Evolutionary conservation across 345 rosid species (phyloP), one percentile per base, ranked within the genome.

Genomic region (Citrus mangshanensis): DNA sequence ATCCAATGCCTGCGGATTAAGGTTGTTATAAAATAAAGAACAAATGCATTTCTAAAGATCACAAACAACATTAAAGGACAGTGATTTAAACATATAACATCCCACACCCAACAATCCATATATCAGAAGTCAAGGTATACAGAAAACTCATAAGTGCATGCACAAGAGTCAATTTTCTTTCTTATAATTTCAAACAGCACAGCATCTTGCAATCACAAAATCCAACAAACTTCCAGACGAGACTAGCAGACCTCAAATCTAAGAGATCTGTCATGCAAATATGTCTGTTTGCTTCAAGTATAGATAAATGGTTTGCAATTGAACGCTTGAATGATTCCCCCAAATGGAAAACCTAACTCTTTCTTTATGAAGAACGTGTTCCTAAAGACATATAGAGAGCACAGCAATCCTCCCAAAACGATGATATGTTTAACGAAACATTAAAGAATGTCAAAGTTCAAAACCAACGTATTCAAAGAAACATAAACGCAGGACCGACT

Each of bases 1-100:
- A 84, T 94, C 99, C 90, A 96, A 84, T 6, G 99, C 99, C 99
- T 96, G 74, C 81, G 83, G 46, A 79, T 63, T 34, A 84, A 70
- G 40, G 67, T 70, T 21, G 9, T 73, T 12, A 37, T n/a, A 34
- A 34, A 16, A 13, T 35, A 9, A 72, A 55, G 30, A n/a, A 12
- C 5, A 1, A 58, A 54, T 37, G 12, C 10, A 5, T 62, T 24
- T 7, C 38, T 34, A 66, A 40, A 37, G 46, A 54, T 19, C 58
- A 79, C 37, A 54, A n/a, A 55, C 37, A 25, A 19, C 27, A 18
- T 49, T 14, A 28, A 22, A 22, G 16, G 22, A 27, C 18, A 59
- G 12, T 13, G 16, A 58, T 59, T 58, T 6, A 13, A 34, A 72
- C 14, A 56, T 72, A 32, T 24, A 30, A 72, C 62, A 34, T 40